phyloP scores from a whole-genome alignment of 176 grass and related monocot species.

The Tillandsia leiboldiana region DNA sequence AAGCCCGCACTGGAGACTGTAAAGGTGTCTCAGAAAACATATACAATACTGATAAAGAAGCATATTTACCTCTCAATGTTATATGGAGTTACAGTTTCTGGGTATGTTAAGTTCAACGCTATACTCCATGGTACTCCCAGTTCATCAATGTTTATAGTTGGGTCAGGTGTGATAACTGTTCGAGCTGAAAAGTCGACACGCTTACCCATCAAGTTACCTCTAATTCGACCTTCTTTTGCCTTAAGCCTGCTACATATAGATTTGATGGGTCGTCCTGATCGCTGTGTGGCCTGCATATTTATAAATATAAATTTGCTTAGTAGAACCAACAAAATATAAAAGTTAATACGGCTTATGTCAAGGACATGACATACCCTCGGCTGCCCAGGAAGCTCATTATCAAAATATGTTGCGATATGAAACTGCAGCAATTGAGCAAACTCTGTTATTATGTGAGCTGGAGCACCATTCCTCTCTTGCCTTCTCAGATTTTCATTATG shows the following conservation, averaged over 20 bases:
- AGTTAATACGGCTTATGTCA: background rate
- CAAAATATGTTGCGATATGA: constrained; percentile 98
- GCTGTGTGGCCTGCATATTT: constrained; percentile 69
- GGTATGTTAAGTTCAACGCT: constrained; percentile 90
- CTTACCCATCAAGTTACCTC: constrained; percentile 99
- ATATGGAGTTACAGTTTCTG: constrained; percentile 95
- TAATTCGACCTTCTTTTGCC: constrained; percentile 97
- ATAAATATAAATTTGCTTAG: background rate
- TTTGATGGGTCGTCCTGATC: constrained; percentile 94
- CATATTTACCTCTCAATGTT: constrained; percentile 78
- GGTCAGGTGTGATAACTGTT: constrained; percentile 89
- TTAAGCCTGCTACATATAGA: constrained; percentile 96
- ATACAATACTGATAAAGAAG: background rate
- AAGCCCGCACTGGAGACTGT: background rate
- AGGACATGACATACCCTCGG: constrained; percentile 39
- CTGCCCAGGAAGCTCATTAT: constrained; percentile 96
- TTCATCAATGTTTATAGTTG: constrained; percentile 95
- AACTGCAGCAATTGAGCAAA: constrained; percentile 96
- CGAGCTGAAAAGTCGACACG: constrained; percentile 96
- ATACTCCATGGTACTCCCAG: constrained; percentile 98
- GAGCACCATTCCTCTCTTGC: constrained; percentile 97
- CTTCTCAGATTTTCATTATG: constrained; percentile 95
- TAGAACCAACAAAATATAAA: background rate
- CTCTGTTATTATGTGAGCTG: constrained; percentile 95
- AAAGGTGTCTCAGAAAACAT: background rate